Percentiles rank a stretch among this genome's conserved stretches.
phyloP scores from a whole-genome alignment of 1,139 yeast species.

The Suhomyces ambrosiae region DNA sequence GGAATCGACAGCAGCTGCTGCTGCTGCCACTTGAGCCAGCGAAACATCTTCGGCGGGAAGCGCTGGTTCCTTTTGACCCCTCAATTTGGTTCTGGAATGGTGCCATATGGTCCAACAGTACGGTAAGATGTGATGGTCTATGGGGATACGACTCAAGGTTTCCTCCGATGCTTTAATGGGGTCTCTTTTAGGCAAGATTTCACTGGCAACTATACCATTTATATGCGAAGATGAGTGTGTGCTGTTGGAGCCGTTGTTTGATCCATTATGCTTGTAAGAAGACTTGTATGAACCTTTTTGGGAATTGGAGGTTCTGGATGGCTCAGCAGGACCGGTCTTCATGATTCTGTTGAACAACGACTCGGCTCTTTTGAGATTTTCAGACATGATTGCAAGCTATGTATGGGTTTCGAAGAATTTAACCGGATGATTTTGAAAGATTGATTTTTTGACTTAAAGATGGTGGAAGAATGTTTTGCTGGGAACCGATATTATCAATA shows the following conservation, averaged over 20 bases:
- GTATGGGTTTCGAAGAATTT: slow-evolving; percentile 1
- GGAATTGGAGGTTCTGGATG: slow-evolving; percentile 2
- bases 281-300: slow-evolving; percentile 6
- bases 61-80: slow-evolving; percentile 22
- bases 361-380: slow-evolving; percentile 52
- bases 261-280: slow-evolving; percentile 7
- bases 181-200: slow-evolving; percentile 38
- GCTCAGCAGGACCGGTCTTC: slow-evolving; percentile 30
- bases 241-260: slow-evolving; percentile 1
- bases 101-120: slow-evolving; percentile 56
- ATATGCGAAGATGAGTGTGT: slow-evolving; percentile 7
- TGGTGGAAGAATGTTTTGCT: too few relatives aligned
- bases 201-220: slow-evolving; percentile 11
- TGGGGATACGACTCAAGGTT: slow-evolving; percentile 32
- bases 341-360: slow-evolving; percentile 51
- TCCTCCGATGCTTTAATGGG: slow-evolving; percentile 37
- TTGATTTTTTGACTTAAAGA: slow-evolving; percentile 1
- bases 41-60: slow-evolving; percentile 17
- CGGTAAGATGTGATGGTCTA: slow-evolving; percentile 43
- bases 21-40: slow-evolving; percentile 15
- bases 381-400: slow-evolving; percentile 37
- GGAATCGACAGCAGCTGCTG: slow-evolving; percentile 36
- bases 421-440: not conserved
- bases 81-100: slow-evolving; percentile 38
- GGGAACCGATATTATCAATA: too few relatives aligned